These are phyloP conservation scores for Quillaja saponaria DNA, from an alignment of 306 rosid genomes.

Conservation along the genomic window DNA sequence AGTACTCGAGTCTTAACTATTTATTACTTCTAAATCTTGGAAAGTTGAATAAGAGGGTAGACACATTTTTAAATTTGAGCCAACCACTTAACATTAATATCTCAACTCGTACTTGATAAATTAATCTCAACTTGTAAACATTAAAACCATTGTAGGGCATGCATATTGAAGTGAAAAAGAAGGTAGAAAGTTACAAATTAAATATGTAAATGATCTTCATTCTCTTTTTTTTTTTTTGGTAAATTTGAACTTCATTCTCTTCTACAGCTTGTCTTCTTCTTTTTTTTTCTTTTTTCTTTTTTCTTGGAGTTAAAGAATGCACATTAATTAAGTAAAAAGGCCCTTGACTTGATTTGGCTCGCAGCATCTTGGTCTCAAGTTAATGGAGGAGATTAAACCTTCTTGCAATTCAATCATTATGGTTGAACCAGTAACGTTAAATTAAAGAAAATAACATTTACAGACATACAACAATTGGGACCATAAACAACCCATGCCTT, in stretches of 20 bases:
- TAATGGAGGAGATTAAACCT: no score
- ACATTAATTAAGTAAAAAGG: slow-evolving; percentile 15
- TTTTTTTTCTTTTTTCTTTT: slow-evolving; percentile 13
- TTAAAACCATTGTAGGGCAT: slow-evolving; percentile 40
- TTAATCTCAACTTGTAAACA: no score
- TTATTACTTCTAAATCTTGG: slow-evolving; percentile 26
- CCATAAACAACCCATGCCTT: slow-evolving; percentile 97
- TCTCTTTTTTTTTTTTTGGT: no score
- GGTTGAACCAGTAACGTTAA: no score
- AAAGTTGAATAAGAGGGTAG: slow-evolving; percentile 42
- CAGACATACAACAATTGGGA: slow-evolving; percentile 64
- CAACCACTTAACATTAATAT: slow-evolving; percentile 51
- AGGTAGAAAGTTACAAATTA: slow-evolving; percentile 32
- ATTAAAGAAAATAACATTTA: slow-evolving; percentile 18
- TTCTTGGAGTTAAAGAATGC: slow-evolving; percentile 1
- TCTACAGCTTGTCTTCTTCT: no score
- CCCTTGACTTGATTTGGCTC: slow-evolving; percentile 20
- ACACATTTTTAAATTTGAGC: slow-evolving; percentile 40
- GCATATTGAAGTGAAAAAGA: slow-evolving; percentile 36
- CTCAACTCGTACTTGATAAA: no score
- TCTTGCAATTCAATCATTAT: slow-evolving; percentile 19
- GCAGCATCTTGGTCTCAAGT: slow-evolving; percentile 26
- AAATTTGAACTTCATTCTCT: no score
- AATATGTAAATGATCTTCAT: slow-evolving; percentile 31
- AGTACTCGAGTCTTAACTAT: slow-evolving; percentile 33